These are phyloP conservation scores for Aureobasidium melanogenum DNA, from an alignment of 2,329 filamentous ascomycete genomes.

Conservation along the genomic window DNA sequence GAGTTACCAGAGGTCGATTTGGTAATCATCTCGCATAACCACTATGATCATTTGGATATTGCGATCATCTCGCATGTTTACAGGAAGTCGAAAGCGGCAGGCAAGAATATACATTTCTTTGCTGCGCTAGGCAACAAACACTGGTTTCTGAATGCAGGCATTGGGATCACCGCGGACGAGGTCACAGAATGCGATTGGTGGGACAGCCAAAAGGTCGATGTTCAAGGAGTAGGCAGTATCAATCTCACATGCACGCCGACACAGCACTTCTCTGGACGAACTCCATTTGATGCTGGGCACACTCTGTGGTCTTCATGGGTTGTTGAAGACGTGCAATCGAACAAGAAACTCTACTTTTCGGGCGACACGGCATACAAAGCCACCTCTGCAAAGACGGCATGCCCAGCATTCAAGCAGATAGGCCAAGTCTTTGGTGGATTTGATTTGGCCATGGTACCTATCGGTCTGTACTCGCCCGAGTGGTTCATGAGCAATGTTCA, in stretches of 20 bases:
- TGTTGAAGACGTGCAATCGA: conserved; percentile 23
- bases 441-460: conserved; percentile 41
- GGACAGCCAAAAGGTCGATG: conserved; percentile 32
- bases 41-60: conserved; percentile 48
- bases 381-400: conserved; percentile 30
- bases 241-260: conserved; percentile 38
- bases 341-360: conserved; percentile 37
- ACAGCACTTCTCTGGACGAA: conserved; percentile 39
- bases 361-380: conserved; percentile 43
- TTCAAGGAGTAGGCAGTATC: conserved; percentile 28
- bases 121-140: conserved; percentile 32
- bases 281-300: conserved; percentile 30
- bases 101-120: conserved; percentile 32
- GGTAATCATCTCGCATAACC: conserved; percentile 47
- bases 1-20: conserved; percentile 45
- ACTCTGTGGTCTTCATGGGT: conserved; percentile 43
- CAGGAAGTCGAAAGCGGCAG: conserved; percentile 24
- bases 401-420: conserved; percentile 41
- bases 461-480: conserved; percentile 40
- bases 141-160: conserved; percentile 27
- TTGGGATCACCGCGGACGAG: conserved; percentile 31
- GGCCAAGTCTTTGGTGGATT: conserved; percentile 40
- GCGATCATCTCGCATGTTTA: conserved; percentile 36
- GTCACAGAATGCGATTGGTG: conserved; percentile 44
- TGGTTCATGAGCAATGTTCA: conserved; percentile 38